Percentiles rank a stretch among this genome's conserved stretches.
Evolutionary conservation across 805 yeast genomes (phyloP).

Genomic region (Wickerhamiella occidentalis): DNA sequence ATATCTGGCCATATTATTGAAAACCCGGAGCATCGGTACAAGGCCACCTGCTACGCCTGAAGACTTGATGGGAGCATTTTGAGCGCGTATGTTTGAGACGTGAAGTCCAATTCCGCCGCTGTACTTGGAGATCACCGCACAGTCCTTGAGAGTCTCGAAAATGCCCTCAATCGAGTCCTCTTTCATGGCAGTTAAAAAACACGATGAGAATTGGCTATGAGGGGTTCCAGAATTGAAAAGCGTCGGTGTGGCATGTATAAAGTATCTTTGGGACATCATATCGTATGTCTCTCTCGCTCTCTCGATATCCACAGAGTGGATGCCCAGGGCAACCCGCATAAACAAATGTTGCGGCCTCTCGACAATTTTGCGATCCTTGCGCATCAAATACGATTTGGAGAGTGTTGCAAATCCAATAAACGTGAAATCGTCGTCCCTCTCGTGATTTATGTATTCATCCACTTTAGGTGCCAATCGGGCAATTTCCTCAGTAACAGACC

Average conservation of each 20-base stretch:
- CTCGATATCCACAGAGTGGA: constrained; percentile 55
- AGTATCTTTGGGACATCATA: constrained; percentile 68
- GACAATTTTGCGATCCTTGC: constrained; percentile 38
- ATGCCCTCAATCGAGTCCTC: constrained; percentile 92
- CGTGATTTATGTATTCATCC: constrained; percentile 47
- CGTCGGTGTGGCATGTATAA: constrained; percentile 91
- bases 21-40: constrained; percentile 87
- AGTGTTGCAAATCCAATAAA: constrained; percentile 85
- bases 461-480: constrained; percentile 26
- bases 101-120: constrained; percentile 94
- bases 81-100: constrained; percentile 68
- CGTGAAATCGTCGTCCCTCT: constrained; percentile 57
- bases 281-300: constrained; percentile 65
- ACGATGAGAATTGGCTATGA: constrained; percentile 69
- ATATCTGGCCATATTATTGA: constrained; percentile 85
- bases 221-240: constrained; percentile 82
- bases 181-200: constrained; percentile 78
- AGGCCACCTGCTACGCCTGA: constrained; percentile 80
- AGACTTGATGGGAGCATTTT: constrained; percentile 76
- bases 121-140: constrained; percentile 80
- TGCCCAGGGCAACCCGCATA: constrained; percentile 81
- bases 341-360: constrained; percentile 84
- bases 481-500: constrained; percentile 46
- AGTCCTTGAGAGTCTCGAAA: constrained; percentile 68
- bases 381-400: constrained; percentile 62